These are phyloP conservation scores for Alternaria panax DNA, from an alignment of 2,329 filamentous ascomycete species.

Conservation along the genomic window DNA sequence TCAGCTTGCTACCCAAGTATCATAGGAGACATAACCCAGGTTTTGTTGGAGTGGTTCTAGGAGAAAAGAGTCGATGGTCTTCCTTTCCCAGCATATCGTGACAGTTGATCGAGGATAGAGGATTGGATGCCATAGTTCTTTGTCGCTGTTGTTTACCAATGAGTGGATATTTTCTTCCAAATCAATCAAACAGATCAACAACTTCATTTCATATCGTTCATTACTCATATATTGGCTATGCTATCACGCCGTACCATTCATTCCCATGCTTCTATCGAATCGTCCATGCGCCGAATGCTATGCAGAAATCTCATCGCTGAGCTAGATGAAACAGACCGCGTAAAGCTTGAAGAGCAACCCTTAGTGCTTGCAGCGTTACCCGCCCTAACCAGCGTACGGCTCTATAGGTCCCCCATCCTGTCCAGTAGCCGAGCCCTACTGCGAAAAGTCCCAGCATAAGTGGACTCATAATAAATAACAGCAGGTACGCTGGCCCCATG, in stretches of 20 bases:
- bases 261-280: background rate
- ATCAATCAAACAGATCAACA: background rate
- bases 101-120: no score
- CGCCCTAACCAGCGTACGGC: background rate
- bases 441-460: background rate
- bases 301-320: slow-evolving; percentile 1
- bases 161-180: no score
- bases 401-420: background rate
- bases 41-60: background rate
- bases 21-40: background rate
- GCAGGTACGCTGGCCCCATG: slow-evolving; percentile 10
- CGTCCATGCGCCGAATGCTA: slow-evolving; percentile 3
- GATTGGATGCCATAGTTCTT: no score
- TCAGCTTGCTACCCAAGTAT: slow-evolving; percentile 30
- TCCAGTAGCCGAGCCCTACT: background rate
- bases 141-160: background rate
- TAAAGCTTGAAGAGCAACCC: background rate
- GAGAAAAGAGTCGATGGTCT: background rate
- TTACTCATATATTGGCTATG: background rate
- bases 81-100: background rate
- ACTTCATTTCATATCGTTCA: background rate
- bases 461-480: background rate
- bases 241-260: background rate
- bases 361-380: background rate
- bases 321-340: background rate